phyloP scores from a whole-genome alignment of 1,139 yeast genomes.

The Hemisphaericaspora xylanilytica region DNA sequence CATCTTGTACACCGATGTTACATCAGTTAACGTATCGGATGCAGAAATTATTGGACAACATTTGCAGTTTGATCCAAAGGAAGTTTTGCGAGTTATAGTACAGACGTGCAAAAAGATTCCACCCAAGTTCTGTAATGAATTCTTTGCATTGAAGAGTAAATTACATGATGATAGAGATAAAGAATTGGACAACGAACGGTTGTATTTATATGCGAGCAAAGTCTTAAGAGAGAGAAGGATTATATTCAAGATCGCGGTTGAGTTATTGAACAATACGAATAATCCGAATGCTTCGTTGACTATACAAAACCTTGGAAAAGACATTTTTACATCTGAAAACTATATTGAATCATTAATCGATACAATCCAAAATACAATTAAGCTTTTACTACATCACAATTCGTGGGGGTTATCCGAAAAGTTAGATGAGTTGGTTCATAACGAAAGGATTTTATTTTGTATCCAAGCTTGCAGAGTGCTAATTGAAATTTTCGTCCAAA shows the following conservation, averaged over 20 bases:
- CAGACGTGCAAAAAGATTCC: conserved; percentile 36
- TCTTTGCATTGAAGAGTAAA: conserved; percentile 29
- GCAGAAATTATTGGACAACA: conserved; percentile 39
- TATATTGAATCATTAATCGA: conserved; percentile 26
- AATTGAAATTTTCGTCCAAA: conserved; percentile 36
- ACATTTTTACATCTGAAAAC: conserved; percentile 28
- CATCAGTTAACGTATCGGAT: conserved; percentile 29
- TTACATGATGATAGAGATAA: conserved; percentile 37
- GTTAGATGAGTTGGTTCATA: conserved; percentile 24
- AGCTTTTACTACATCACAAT: not conserved
- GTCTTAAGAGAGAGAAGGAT: conserved; percentile 48
- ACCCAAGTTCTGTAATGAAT: conserved; percentile 16
- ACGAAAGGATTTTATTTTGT: conserved; percentile 38
- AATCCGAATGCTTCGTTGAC: conserved; percentile 28
- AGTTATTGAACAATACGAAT: conserved; percentile 36
- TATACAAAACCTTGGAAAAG: conserved; percentile 40
- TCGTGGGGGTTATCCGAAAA: conserved; percentile 16
- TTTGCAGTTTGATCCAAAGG: conserved; percentile 33
- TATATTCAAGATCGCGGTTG: conserved; percentile 38
- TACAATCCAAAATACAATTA: conserved; percentile 7
- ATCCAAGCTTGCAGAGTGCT: conserved; percentile 46
- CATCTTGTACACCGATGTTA: conserved; percentile 36
- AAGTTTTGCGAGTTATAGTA: conserved; percentile 45
- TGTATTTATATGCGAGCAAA: conserved; percentile 29
- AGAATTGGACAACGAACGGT: conserved; percentile 28